These are phyloP conservation scores for Psilocybe cubensis DNA, from an alignment of 768 basidiomycete species.

Conservation along the genomic window DNA sequence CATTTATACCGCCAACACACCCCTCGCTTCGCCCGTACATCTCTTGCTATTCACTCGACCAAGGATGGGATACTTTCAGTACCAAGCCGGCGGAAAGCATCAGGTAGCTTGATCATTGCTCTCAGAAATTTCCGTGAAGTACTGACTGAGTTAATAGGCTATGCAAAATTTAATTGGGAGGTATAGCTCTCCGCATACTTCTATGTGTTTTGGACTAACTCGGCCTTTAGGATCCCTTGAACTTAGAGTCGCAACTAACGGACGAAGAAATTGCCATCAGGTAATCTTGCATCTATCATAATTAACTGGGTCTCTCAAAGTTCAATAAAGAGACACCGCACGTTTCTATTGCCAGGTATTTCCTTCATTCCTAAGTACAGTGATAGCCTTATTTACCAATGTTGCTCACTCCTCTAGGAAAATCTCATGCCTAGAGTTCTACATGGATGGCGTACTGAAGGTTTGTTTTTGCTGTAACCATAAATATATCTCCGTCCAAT, in stretches of 20 bases:
- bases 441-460: conserved; percentile 86
- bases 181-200: conserved; percentile 19
- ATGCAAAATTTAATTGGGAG: conserved; percentile 50
- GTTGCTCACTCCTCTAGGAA: conserved; percentile 52
- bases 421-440: conserved; percentile 87
- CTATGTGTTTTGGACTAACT: not conserved
- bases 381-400: not conserved
- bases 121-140: not conserved
- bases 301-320: conserved; percentile 4
- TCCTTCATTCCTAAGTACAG: not conserved
- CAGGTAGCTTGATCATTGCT: not conserved
- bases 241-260: conserved; percentile 76
- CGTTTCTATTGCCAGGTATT: conserved; percentile 78
- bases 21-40: conserved; percentile 8
- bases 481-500: not conserved
- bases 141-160: conserved; percentile 27
- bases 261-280: conserved; percentile 91
- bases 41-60: conserved; percentile 1
- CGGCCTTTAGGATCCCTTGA: conserved; percentile 74
- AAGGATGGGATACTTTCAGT: conserved; percentile 2
- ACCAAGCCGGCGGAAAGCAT: conserved; percentile 25
- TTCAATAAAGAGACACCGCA: conserved; percentile 67
- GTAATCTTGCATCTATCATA: conserved; percentile 37
- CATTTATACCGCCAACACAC: conserved; percentile 15
- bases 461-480: conserved; percentile 38